phyloP scores from a whole-genome alignment of 768 basidiomycete genomes.

The Hebeloma cylindrosporum region DNA sequence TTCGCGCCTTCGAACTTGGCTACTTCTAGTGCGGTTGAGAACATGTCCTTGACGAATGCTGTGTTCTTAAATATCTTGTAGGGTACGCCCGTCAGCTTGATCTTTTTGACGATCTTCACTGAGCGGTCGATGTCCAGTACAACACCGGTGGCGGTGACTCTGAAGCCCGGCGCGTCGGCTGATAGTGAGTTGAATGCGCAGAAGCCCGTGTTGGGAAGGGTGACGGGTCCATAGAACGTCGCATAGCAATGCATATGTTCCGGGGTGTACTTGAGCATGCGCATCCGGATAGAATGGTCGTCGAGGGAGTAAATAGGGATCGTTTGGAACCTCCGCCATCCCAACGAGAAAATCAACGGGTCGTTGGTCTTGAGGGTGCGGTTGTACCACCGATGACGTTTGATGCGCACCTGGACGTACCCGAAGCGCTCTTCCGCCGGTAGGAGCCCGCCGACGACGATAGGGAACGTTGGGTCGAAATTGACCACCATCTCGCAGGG shows the following conservation, averaged over 20 bases:
- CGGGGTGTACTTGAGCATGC: constrained; percentile 99
- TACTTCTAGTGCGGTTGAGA: constrained; percentile 87
- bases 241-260: constrained; percentile 99
- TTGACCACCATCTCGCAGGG: constrained; percentile 92
- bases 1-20: constrained; percentile 99
- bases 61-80: constrained; percentile 99
- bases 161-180: constrained; percentile 70
- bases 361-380: constrained; percentile 95
- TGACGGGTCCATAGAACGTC: constrained; percentile 93
- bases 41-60: constrained; percentile 98
- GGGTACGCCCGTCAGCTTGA: constrained; percentile 93
- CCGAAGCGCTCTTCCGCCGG: constrained; percentile 91
- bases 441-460: constrained; percentile 89
- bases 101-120: constrained; percentile 95
- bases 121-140: constrained; percentile 92
- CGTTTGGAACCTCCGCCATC: constrained; percentile 96
- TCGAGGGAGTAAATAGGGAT: constrained; percentile 95
- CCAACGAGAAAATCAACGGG: constrained; percentile 94
- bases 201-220: constrained; percentile 93
- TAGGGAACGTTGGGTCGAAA: constrained; percentile 89
- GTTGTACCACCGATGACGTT: constrained; percentile 92
- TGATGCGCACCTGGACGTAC: constrained; percentile 92
- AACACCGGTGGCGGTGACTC: constrained; percentile 91
- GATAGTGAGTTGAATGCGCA: constrained; percentile 91
- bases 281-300: constrained; percentile 97